Base-by-base conservation (phyloP, 176 grass and related monocot genomes). In the Aegilops sharonensis region DNA sequence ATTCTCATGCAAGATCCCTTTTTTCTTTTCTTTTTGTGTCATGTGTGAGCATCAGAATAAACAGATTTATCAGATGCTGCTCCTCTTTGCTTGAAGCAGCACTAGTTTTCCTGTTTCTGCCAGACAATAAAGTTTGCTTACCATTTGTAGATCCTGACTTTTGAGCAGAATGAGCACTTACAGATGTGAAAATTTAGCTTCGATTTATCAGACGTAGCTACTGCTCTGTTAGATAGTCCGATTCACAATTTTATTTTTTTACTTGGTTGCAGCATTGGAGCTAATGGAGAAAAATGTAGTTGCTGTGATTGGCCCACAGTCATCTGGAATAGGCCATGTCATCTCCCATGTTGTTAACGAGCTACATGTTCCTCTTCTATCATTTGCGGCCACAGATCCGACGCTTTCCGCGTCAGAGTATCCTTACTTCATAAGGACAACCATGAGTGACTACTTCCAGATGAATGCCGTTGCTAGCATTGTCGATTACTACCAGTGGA, bases 251-350 rank as follows among this genome's bases (percentile, higher is more conserved):
- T 20, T 48, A 30, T 47, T 18, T 6, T 18, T 59, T 85, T 87
- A 60, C 64, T 78, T 91, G 48, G 24, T 71, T 78, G 24, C 88
- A 95, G 93, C 93, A 69, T 68, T 95, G 84, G 65, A 83, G 65
- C 68, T 95, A 57, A 90, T 95, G 83, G 89, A 93, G 37, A 87
- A 93, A 77, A 86, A 89, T 14, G 91, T 93, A n/a, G 45, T 93
- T 72, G 91, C 89, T 34, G 83, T 95, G 12, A 91, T 95, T 73
- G 93, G 93, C 15, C 93, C 93, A 4, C 93, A 95, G 62, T 95
- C 89, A 72, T 95, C 93, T 14, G 91, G 80, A 36, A 90, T 90
- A 63, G 84, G 86, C 59, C 93, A 95, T 92, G 89, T 91, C 69
- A 80, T 95, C 77, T 91, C 93, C 27, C 91, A 87, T 37, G 90